phyloP scores from a whole-genome alignment of 1,139 yeast genomes.

The Zhuliangozyma parablackwelliae region DNA sequence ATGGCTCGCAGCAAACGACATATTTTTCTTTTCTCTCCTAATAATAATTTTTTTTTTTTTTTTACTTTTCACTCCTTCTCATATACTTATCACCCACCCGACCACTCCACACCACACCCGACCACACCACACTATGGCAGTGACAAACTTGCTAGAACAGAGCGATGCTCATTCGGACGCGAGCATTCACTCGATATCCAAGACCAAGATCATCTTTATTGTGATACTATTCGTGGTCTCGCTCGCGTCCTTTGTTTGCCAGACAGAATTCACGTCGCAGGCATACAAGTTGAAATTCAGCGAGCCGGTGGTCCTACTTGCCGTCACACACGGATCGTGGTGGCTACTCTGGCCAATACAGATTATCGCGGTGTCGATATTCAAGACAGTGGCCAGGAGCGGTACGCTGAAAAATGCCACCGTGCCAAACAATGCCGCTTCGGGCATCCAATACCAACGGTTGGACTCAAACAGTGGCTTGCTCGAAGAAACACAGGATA shows the following conservation, averaged over 20 bases:
- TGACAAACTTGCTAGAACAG: constrained; percentile 13
- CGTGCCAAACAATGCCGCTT: background rate
- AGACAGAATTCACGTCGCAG: constrained; percentile 77
- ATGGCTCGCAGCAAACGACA: no score
- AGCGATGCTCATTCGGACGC: constrained; percentile 7
- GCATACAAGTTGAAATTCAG: constrained; percentile 56
- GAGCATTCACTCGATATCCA: constrained; percentile 14
- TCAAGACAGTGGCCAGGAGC: constrained; percentile 24
- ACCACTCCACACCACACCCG: no score
- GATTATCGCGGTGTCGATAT: constrained; percentile 43
- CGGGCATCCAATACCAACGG: constrained; percentile 23
- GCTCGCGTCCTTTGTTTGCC: constrained; percentile 63
- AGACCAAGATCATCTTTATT: constrained; percentile 49
- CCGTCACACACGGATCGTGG: constrained; percentile 81
- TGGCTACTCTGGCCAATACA: constrained; percentile 71
- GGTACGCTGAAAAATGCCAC: background rate
- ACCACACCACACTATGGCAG: constrained; percentile 10
- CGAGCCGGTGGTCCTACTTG: constrained; percentile 67
- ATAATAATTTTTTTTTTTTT: no score
- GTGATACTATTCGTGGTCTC: constrained; percentile 56
- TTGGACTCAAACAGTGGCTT: constrained; percentile 26
- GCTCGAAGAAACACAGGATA: constrained; percentile 18
- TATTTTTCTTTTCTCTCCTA: no score
- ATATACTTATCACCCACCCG: no score
- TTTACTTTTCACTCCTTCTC: no score